Evolutionary conservation across 2,329 filamentous ascomycete species (phyloP).

Genomic region (Hypoxylon sp.): DNA sequence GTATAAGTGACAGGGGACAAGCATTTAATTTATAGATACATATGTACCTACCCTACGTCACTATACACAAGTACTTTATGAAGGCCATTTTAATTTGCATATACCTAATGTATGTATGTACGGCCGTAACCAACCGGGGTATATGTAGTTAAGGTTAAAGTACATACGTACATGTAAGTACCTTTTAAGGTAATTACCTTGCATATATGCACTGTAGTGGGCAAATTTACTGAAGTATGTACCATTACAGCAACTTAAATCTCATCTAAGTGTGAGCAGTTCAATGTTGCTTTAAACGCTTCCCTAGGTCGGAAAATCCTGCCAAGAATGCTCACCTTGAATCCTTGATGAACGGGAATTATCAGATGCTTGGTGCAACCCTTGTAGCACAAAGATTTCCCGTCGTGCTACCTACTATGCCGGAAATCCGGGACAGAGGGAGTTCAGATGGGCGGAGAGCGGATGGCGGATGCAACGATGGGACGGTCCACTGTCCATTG

Average conservation of each 20-base stretch:
- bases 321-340: conserved; percentile 35
- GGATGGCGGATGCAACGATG: conserved; percentile 45
- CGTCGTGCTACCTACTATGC: conserved; percentile 35
- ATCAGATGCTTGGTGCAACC: conserved; percentile 36
- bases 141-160: conserved; percentile 1
- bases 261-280: neutral
- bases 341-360: conserved; percentile 30
- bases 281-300: neutral
- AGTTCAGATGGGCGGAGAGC: conserved; percentile 39
- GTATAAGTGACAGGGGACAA: conserved; percentile 20
- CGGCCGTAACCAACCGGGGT: neutral
- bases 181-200: neutral
- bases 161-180: neutral
- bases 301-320: conserved; percentile 9
- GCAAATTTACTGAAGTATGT: neutral
- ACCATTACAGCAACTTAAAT: neutral
- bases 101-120: neutral
- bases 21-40: conserved; percentile 20
- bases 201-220: neutral
- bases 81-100: neutral
- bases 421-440: conserved; percentile 40
- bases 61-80: conserved; percentile 8
- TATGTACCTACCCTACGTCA: conserved; percentile 14
- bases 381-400: conserved; percentile 42
- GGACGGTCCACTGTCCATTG: conserved; percentile 34